Evolutionary conservation across 805 yeast species (phyloP).

Genomic region (Dipodascus albidus): DNA sequence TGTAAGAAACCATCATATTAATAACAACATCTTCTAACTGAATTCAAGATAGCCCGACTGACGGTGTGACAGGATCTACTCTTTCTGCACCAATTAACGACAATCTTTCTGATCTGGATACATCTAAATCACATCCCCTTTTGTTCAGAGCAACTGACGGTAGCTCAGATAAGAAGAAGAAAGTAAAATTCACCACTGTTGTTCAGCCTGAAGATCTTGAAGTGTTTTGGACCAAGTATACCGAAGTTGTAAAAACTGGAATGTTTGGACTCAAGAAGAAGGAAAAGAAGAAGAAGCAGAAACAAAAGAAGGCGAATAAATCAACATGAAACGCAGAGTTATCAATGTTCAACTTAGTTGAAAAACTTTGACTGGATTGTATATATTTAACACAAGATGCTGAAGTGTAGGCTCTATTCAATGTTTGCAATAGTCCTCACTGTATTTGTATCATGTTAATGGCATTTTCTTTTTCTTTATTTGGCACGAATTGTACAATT

Average conservation of each 20-base stretch:
- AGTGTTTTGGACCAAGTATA: slow-evolving; percentile 66
- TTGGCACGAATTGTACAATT: too few relatives aligned
- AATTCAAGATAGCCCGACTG: neutral
- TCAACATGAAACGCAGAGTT: neutral
- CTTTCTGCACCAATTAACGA: neutral
- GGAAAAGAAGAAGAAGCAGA: slow-evolving; percentile 64
- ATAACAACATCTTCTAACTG: neutral
- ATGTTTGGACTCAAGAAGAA: slow-evolving; percentile 70
- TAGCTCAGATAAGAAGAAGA: slow-evolving; percentile 35
- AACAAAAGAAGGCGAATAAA: slow-evolving; percentile 29
- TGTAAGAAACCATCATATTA: slow-evolving; percentile 5
- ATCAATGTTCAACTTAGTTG: too few relatives aligned
- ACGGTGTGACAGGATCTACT: neutral
- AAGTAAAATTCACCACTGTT: slow-evolving; percentile 59
- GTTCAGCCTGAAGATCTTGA: slow-evolving; percentile 53
- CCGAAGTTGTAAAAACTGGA: slow-evolving; percentile 57
- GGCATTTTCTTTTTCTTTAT: too few relatives aligned
- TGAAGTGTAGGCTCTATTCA: too few relatives aligned
- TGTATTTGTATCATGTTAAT: too few relatives aligned
- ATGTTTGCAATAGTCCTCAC: too few relatives aligned
- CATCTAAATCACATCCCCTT: slow-evolving; percentile 37
- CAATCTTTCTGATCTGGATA: neutral
- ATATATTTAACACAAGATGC: too few relatives aligned
- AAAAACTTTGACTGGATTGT: too few relatives aligned
- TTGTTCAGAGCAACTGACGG: slow-evolving; percentile 62